Conservation (phyloP, 345 rosid genomes). For the Anacardium occidentale region DNA sequence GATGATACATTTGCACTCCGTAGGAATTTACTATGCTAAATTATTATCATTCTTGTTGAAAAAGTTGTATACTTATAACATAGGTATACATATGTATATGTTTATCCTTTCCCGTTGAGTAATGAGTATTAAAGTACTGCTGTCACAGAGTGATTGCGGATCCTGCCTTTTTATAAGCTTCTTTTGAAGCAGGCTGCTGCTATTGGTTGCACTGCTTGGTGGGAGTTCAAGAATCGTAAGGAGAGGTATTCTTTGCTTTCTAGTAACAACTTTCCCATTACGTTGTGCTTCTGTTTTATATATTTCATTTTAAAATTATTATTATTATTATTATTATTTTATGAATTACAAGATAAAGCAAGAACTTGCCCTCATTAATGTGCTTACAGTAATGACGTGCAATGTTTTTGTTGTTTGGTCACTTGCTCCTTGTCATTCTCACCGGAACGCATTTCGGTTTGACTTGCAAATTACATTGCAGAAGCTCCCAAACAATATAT, state of each 20-base stretch:
- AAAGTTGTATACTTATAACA: too few species aligned
- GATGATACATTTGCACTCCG: neutral
- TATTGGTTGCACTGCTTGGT: constrained; percentile 78
- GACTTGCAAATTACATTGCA: constrained; percentile 91
- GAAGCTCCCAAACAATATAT: constrained; percentile 93
- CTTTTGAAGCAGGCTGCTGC: constrained; percentile 87
- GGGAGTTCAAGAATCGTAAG: constrained; percentile 87
- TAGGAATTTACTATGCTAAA: neutral
- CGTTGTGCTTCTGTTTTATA: constrained; percentile 7
- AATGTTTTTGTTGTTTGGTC: constrained; percentile 88
- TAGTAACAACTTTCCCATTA: neutral
- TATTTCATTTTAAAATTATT: too few species aligned
- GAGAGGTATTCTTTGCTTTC: constrained; percentile 50
- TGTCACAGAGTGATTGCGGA: constrained; percentile 93
- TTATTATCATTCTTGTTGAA: neutral
- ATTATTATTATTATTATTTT: too few species aligned
- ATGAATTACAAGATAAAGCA: constrained; percentile 63
- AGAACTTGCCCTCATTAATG: constrained; percentile 87
- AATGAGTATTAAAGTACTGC: constrained; percentile 3
- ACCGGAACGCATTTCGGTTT: constrained; percentile 83
- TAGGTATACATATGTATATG: too few species aligned
- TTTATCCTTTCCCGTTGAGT: neutral
- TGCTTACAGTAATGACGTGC: constrained; percentile 76
- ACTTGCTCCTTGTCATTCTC: constrained; percentile 91
- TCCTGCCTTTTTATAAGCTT: constrained; percentile 79